Evolutionary conservation across 2,329 filamentous ascomycete species (phyloP).

Genomic region (Colletotrichum spaethianum): DNA sequence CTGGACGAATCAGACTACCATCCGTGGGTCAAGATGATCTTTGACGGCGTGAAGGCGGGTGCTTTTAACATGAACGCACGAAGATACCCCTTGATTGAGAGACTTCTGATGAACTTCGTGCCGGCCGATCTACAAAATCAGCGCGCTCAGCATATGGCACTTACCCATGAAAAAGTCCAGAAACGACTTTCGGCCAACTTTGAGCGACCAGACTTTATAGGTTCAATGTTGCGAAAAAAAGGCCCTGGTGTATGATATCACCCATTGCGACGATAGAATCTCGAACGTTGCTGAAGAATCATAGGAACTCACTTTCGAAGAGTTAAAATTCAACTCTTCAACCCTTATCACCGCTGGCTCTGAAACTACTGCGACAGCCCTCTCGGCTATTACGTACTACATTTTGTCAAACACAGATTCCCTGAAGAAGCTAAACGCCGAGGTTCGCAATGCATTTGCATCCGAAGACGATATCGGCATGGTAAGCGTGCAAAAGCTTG

Average conservation of each 20-base stretch:
- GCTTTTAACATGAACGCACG: neutral
- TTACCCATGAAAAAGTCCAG: conserved; percentile 5
- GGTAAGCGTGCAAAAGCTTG: conserved; percentile 45
- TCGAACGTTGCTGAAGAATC: neutral
- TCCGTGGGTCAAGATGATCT: conserved; percentile 37
- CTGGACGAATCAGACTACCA: conserved; percentile 37
- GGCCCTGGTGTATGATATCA: conserved; percentile 13
- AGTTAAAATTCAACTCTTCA: conserved; percentile 33
- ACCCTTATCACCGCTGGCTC: conserved; percentile 28
- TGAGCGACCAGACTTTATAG: conserved; percentile 29
- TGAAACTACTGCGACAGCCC: conserved; percentile 31
- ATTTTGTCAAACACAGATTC: neutral
- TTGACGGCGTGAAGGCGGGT: conserved; percentile 30
- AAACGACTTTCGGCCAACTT: conserved; percentile 12
- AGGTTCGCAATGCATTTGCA: conserved; percentile 53
- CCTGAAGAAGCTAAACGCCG: conserved; percentile 47
- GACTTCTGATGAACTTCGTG: neutral
- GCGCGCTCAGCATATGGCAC: conserved; percentile 1
- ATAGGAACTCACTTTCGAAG: conserved; percentile 28
- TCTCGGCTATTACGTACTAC: conserved; percentile 25
- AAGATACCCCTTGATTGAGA: neutral
- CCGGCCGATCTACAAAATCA: neutral
- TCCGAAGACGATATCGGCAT: conserved; percentile 51
- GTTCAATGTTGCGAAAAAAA: conserved; percentile 27
- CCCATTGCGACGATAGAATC: fast-evolving